Conservation (phyloP, 2,329 filamentous ascomycete species). For the Verticillium nonalfalfae region DNA sequence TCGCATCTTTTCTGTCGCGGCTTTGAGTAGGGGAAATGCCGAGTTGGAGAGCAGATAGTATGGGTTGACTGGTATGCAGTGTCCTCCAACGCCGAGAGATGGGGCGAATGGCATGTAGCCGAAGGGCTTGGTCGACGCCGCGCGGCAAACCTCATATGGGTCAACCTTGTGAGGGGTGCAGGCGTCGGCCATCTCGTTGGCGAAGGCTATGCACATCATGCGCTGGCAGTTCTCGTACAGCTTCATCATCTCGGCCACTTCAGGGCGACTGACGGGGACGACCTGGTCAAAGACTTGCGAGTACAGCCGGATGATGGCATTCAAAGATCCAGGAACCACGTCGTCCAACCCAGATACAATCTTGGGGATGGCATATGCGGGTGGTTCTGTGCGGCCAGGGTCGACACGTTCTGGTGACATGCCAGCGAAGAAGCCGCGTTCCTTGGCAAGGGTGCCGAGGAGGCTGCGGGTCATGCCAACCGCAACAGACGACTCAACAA, state of each 20-base stretch:
- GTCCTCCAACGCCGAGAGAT: conserved; percentile 31
- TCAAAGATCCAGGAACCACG: conserved; percentile 22
- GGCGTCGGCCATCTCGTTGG: conserved; percentile 37
- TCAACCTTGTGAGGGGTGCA: conserved; percentile 27
- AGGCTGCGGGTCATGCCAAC: conserved; percentile 35
- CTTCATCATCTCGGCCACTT: conserved; percentile 39
- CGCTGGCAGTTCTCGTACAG: conserved; percentile 39
- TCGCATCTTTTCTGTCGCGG: conserved; percentile 25
- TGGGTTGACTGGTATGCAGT: conserved; percentile 37
- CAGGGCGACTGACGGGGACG: conserved; percentile 29
- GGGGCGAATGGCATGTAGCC: conserved; percentile 30
- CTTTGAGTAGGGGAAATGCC: conserved; percentile 26
- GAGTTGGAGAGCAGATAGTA: conserved; percentile 31
- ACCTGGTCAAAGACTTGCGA: conserved; percentile 26
- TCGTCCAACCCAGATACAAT: conserved; percentile 32
- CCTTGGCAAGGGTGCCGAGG: conserved; percentile 22
- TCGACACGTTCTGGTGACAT: conserved; percentile 33
- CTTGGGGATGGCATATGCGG: conserved; percentile 29
- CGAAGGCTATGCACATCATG: conserved; percentile 33
- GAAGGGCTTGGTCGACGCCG: conserved; percentile 31
- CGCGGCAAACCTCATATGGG: conserved; percentile 28
- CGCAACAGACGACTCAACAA: conserved; percentile 33
- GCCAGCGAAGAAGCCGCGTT: conserved; percentile 23
- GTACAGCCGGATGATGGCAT: conserved; percentile 28
- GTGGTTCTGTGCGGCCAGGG: conserved; percentile 24